Base-by-base conservation (phyloP, 371 early-diverging fungal species). In the Dichotomocladium elegans region DNA sequence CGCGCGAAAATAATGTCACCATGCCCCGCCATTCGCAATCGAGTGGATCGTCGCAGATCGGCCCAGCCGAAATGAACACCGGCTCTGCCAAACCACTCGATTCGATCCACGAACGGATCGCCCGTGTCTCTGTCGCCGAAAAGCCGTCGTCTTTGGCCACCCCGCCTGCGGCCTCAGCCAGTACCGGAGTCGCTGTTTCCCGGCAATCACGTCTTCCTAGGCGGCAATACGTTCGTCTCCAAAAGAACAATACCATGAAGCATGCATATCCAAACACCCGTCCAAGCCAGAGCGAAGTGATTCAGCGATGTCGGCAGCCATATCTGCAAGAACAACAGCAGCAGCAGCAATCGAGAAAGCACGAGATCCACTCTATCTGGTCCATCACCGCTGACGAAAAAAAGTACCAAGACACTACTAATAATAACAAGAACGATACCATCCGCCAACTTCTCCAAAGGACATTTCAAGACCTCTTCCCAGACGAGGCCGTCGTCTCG, bases 261-360 rank as follows among this genome's bases (percentile, higher is more conserved):
- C 31, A 34, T 12, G 29, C 31, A n/a, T 14, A 11, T 19, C 49
- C 21, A 25, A 17, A 6, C 12, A 15, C 49, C 9, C 49, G 49
- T 35, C 25, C 49, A 19, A 48, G 31, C 21, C 31, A 48, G 21
- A 48, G 49, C 14, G 49, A 48, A 47, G 35, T 35, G 35, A 47
- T 10, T 30, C 27, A 19, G 15, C 27, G 17, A 9, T 27, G 34
- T 2, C 9, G 12, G 5, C 11, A n/a, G 17, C 12, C 24, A 43
- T 15, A 9, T 12, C 30, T 12, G 22, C 12, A 5, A 33, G 34
- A 29, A 19, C 15, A 8, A 34, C 49, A n/a, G n/a, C 24, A 34
- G 25, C 49, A 33, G 35, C 27, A 26, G 45, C 42, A 3, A 17
- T 8, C n/a, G 14, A 11, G 27, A 29, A 26, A 44, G 21, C 17